These are phyloP conservation scores for Ottelia alismoides DNA, from an alignment of 106 monocot species.

Conservation along the genomic window DNA sequence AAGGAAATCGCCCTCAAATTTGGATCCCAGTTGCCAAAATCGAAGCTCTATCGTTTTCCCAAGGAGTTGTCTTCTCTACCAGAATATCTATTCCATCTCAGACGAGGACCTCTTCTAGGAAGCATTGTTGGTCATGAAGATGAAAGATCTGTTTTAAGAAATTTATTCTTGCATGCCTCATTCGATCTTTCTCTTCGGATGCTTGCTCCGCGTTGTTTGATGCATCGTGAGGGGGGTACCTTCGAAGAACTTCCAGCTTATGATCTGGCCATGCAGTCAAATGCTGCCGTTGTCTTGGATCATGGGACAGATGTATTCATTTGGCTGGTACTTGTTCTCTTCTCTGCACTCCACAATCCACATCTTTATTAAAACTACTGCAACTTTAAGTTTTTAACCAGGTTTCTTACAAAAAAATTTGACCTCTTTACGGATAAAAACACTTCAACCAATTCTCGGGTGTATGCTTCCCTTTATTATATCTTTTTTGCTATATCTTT, in stretches of 20 bases:
- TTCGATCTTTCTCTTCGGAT: constrained; percentile 90
- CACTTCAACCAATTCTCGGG: no score
- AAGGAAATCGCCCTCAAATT: constrained; percentile 85
- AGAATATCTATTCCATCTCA: constrained; percentile 86
- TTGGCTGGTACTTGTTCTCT: constrained; percentile 99
- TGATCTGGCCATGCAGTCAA: constrained; percentile 94
- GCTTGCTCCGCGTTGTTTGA: constrained; percentile 85
- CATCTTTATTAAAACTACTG: no score
- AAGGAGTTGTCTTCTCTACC: constrained; percentile 70
- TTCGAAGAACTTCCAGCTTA: constrained; percentile 96
- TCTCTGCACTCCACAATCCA: no score
- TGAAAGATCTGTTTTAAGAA: constrained; percentile 91
- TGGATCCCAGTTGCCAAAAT: constrained; percentile 64
- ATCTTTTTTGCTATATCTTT: no score
- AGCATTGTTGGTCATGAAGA: constrained; percentile 93
- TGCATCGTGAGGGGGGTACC: constrained; percentile 92
- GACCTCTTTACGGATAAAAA: no score
- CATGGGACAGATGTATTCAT: constrained; percentile 98
- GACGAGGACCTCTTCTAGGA: constrained; percentile 88
- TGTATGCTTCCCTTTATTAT: no score
- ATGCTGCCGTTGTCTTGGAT: constrained; percentile 85
- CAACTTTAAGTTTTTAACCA: no score
- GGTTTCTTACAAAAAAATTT: no score
- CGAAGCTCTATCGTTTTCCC: constrained; percentile 67
- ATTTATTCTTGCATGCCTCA: constrained; percentile 80